Evolutionary conservation across 1,284 basidiomycete genomes (phyloP), one percentile per base, ranked within the genome.

Genomic region (Pulveroboletus sp.): DNA sequence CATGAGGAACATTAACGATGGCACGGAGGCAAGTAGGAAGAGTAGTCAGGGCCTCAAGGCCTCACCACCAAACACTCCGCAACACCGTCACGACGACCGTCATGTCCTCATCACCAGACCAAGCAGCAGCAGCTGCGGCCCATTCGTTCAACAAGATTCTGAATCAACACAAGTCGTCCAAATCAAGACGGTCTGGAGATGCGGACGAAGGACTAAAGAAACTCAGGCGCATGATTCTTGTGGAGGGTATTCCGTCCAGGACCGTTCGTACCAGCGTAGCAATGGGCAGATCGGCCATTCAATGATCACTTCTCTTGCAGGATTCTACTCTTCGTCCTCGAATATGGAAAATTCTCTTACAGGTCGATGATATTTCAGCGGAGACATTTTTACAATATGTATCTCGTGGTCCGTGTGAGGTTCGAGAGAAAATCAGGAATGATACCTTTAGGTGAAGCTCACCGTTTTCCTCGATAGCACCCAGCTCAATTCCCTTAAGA

Each of bases 331-430:
- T 92, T 33, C 82, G 91, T 35, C 89, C 91, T 39, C 80, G 89
- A 52, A 87, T 94, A 77, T 98, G 95, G 95, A 96, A 96, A 75
- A 88, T 97, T 51, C 81, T 97, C 39, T 78, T 98, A 40, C 84
- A 87, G 47, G 87, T 96, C 2, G 86, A 89, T 55, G 85, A 90
- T 24, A 71, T 96, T 5, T 81, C 89, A 28, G 82, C 87, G 10
- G 85, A 90, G 44, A 84, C 83, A 3, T 97, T 94, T 70, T 77
- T 95, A 43, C 77, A 84, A 65, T 94, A 92, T 73, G 91, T 96
- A 22, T 82, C 86, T 33, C 81, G 88, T 60, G 94, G 94, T 4
- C 91, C 93, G 47, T 93, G 91, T 61, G 83, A 89, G 64, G 92
- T 96, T 49, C 82, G 91, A 65, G 90, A 94, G 73, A 96, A 96